phyloP scores from a whole-genome alignment of 179 eudicot genomes.

The Patellifolia procumbens region DNA sequence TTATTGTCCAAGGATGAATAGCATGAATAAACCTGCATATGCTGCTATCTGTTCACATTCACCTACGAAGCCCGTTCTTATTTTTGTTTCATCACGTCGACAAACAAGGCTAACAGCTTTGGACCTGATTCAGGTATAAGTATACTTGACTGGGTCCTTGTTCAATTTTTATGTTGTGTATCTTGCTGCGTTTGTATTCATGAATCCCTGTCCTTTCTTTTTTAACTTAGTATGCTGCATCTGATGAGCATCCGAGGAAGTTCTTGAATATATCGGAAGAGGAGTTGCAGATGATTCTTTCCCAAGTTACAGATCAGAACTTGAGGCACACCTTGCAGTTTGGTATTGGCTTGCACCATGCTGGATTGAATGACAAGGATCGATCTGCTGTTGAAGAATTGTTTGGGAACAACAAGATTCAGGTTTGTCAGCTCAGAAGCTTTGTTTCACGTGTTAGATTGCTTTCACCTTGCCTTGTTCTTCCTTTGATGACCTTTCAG shows the following conservation, averaged over 20 bases:
- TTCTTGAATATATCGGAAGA: constrained; percentile 80
- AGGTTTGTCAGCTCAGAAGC: constrained; percentile 46
- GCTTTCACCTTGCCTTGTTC: constrained; percentile 9
- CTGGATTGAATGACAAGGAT: constrained; percentile 93
- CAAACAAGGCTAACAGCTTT: constrained; percentile 99
- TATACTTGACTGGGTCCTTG: not conserved
- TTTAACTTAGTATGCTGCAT: constrained; percentile 73
- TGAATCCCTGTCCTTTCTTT: constrained; percentile 5
- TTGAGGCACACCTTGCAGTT: constrained; percentile 93
- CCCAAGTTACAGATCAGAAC: constrained; percentile 90
- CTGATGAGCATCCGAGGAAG: constrained; percentile 90
- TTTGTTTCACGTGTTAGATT: not conserved
- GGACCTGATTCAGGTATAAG: constrained; percentile 89
- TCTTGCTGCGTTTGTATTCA: not conserved
- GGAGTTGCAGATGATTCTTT: constrained; percentile 82
- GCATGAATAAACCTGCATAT: constrained; percentile 99
- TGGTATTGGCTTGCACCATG: constrained; percentile 97
- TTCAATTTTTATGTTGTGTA: not conserved
- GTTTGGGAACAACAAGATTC: constrained; percentile 94
- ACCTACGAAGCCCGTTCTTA: constrained; percentile 94
- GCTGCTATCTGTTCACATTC: constrained; percentile 97
- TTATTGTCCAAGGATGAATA: constrained; percentile 98
- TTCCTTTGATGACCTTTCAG: not conserved
- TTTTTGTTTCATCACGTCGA: constrained; percentile 97
- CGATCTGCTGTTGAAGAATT: constrained; percentile 94